Conservation (phyloP, 306 rosid genomes). For the Oxytropis ochrocephala region DNA sequence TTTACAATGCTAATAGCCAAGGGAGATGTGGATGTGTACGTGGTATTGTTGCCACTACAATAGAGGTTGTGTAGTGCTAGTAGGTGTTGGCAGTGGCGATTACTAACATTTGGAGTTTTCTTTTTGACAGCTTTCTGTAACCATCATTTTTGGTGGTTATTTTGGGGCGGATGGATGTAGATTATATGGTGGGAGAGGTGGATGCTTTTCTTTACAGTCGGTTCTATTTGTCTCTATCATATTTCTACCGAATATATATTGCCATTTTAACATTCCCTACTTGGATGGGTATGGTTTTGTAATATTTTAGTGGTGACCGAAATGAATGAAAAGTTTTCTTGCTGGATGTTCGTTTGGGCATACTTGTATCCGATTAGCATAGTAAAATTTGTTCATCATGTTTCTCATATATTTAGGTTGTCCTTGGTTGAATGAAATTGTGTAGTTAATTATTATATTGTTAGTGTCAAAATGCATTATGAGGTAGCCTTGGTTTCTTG, state of each 20-base stretch:
- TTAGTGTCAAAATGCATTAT: not conserved
- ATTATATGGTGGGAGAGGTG: slow-evolving; percentile 42
- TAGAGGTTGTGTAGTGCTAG: slow-evolving; percentile 47
- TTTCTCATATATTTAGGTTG: not conserved
- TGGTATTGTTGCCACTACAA: slow-evolving; percentile 40
- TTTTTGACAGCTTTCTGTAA: slow-evolving; percentile 25
- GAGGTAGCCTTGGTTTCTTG: not conserved
- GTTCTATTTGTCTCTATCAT: slow-evolving; percentile 34
- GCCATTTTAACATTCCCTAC: slow-evolving; percentile 32
- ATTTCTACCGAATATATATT: slow-evolving; percentile 39
- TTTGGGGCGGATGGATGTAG: slow-evolving; percentile 44
- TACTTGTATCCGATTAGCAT: not conserved
- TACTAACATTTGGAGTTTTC: slow-evolving; percentile 56
- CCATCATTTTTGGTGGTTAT: slow-evolving; percentile 29
- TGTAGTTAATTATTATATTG: not conserved
- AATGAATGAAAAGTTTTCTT: slow-evolving; percentile 41
- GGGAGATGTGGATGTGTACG: slow-evolving; percentile 25
- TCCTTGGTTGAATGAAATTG: not conserved
- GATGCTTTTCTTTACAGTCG: slow-evolving; percentile 30
- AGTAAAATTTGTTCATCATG: not conserved
- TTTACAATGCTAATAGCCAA: slow-evolving; percentile 12
- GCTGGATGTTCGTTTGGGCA: not conserved
- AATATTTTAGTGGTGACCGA: slow-evolving; percentile 39
- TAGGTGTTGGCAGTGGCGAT: slow-evolving; percentile 41
- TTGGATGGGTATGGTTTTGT: slow-evolving; percentile 38